Evolutionary conservation across 2,329 filamentous ascomycete species (phyloP).

Genomic region (Endocalyx cinctus): DNA sequence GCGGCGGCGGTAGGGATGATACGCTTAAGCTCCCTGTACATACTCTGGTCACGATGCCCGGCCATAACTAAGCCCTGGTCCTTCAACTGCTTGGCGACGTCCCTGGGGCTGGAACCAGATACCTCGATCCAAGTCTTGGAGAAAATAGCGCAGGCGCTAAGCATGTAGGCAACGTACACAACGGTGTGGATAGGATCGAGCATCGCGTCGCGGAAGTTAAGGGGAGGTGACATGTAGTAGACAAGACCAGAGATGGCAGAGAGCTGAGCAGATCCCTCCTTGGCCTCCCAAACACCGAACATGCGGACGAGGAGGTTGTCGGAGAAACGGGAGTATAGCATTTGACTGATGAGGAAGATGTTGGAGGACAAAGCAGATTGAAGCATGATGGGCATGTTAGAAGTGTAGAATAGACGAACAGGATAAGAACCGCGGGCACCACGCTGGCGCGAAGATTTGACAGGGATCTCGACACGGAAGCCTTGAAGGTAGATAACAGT

Average conservation of each 20-base stretch:
- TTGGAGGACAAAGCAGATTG: slow-evolving; percentile 98
- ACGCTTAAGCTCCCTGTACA: slow-evolving; percentile 99
- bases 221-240: slow-evolving; percentile 99
- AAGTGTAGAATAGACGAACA: slow-evolving; percentile 98
- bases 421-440: slow-evolving; percentile 98
- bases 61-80: slow-evolving; percentile 99
- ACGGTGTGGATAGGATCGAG: slow-evolving; percentile 95
- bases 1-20: slow-evolving; percentile 97
- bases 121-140: slow-evolving; percentile 99
- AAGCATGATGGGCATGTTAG: slow-evolving; percentile 99
- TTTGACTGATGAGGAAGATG: slow-evolving; percentile 98
- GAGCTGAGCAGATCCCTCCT: slow-evolving; percentile 92
- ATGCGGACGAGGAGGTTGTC: slow-evolving; percentile 98
- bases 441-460: slow-evolving; percentile 98
- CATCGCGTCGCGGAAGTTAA: slow-evolving; percentile 96
- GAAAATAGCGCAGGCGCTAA: slow-evolving; percentile 95
- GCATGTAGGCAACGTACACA: slow-evolving; percentile 96
- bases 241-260: slow-evolving; percentile 89
- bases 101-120: slow-evolving; percentile 92
- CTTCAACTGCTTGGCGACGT: slow-evolving; percentile 99
- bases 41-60: slow-evolving; percentile 98
- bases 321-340: slow-evolving; percentile 98
- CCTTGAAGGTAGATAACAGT: slow-evolving; percentile 99
- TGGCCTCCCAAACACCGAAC: slow-evolving; percentile 97
- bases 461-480: slow-evolving; percentile 99